These are phyloP conservation scores for Heterobasidion annosum DNA, from an alignment of 1,284 basidiomycete genomes.

Conservation along the genomic window DNA sequence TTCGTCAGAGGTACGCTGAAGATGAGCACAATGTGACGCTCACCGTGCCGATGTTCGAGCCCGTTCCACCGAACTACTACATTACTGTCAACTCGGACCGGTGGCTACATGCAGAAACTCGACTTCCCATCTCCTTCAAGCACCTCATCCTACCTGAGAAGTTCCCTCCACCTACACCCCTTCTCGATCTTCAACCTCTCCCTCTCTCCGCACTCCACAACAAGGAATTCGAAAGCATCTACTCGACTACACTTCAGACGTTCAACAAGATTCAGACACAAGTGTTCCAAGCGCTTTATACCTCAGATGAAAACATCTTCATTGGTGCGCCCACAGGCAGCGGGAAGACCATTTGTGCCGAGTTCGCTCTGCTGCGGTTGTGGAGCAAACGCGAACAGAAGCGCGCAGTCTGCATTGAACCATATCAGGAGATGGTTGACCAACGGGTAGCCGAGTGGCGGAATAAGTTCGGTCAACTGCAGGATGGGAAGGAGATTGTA, in stretches of 20 bases:
- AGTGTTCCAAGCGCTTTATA: slow-evolving; percentile 96
- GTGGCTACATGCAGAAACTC: slow-evolving; percentile 94
- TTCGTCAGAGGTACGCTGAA: slow-evolving; percentile 86
- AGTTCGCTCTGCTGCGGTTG: slow-evolving; percentile 87
- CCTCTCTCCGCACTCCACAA: slow-evolving; percentile 90
- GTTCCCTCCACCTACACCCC: slow-evolving; percentile 87
- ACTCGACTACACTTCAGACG: slow-evolving; percentile 65
- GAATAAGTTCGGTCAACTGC: slow-evolving; percentile 72
- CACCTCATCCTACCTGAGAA: slow-evolving; percentile 97
- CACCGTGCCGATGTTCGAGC: slow-evolving; percentile 95
- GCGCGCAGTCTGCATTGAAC: slow-evolving; percentile 94
- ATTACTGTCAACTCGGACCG: slow-evolving; percentile 92
- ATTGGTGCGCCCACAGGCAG: slow-evolving; percentile 95
- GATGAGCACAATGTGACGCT: slow-evolving; percentile 93
- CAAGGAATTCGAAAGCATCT: slow-evolving; percentile 83
- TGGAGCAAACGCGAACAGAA: slow-evolving; percentile 83
- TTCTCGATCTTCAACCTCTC: slow-evolving; percentile 89
- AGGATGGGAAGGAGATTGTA: slow-evolving; percentile 89
- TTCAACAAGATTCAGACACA: slow-evolving; percentile 99
- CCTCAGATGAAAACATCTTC: slow-evolving; percentile 93
- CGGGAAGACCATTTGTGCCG: slow-evolving; percentile 96
- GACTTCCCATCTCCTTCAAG: slow-evolving; percentile 95
- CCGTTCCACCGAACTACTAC: slow-evolving; percentile 96
- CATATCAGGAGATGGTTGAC: slow-evolving; percentile 96
- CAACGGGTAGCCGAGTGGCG: slow-evolving; percentile 85